phyloP scores from a whole-genome alignment of 148 eudicot genomes.

The Suaeda aralocaspica region DNA sequence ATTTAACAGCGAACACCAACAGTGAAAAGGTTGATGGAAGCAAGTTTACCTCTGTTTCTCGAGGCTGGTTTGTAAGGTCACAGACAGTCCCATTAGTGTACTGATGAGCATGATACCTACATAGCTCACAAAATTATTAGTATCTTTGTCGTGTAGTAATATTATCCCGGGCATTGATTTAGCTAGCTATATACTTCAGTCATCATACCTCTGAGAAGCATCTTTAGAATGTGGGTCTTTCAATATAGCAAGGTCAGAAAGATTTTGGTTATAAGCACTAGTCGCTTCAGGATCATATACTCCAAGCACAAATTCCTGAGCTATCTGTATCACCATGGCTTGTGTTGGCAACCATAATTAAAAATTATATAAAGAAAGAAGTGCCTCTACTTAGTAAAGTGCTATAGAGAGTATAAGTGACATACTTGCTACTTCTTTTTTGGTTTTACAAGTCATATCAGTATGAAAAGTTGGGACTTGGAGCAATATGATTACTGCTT shows the following conservation, averaged over 20 bases:
- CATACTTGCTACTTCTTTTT: background rate
- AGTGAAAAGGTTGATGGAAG: slow-evolving; percentile 4
- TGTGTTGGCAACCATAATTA: background rate
- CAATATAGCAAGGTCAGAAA: slow-evolving; percentile 61
- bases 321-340: slow-evolving; percentile 38
- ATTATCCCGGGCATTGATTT: background rate
- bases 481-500: background rate
- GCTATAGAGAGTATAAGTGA: background rate
- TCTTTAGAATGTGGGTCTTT: slow-evolving; percentile 94
- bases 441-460: background rate
- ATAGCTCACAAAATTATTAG: slow-evolving; percentile 14
- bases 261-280: slow-evolving; percentile 66
- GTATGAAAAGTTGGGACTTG: background rate
- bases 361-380: background rate
- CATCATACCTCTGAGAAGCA: slow-evolving; percentile 76
- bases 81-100: slow-evolving; percentile 82
- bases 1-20: slow-evolving; percentile 5
- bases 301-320: slow-evolving; percentile 87
- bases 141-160: slow-evolving; percentile 3
- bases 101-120: slow-evolving; percentile 89
- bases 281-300: slow-evolving; percentile 81
- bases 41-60: slow-evolving; percentile 77
- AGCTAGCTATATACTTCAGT: background rate
- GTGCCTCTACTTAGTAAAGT: background rate
- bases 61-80: slow-evolving; percentile 79